A percentile compares a stretch with the other conserved stretches of the same genome.
Evolutionary conservation across 345 rosid species (phyloP).

Genomic region (Melaleuca quinquenervia): DNA sequence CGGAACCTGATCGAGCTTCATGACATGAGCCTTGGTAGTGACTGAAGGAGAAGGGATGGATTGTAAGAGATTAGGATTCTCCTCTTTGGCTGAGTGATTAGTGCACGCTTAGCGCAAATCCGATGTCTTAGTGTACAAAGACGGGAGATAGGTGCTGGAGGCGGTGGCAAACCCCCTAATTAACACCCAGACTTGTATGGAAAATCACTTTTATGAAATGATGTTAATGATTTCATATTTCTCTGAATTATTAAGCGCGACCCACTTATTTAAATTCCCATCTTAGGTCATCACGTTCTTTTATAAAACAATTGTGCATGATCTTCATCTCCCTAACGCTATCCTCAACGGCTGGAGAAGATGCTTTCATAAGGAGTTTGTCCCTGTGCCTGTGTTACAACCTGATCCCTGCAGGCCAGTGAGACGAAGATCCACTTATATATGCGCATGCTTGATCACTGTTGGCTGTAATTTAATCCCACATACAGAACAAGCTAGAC

Average conservation of each 20-base stretch:
- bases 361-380: no score
- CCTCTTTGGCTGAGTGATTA: background rate
- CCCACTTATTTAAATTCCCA: background rate
- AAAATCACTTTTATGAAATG: background rate
- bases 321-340: background rate
- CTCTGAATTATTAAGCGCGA: background rate
- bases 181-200: background rate
- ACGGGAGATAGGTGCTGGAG: background rate
- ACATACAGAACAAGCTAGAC: background rate
- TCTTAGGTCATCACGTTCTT: background rate
- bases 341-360: no score
- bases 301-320: background rate
- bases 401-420: background rate
- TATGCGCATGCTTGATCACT: background rate
- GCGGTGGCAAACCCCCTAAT: background rate
- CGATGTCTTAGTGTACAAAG: background rate
- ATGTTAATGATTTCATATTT: background rate
- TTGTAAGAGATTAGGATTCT: background rate
- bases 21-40: background rate
- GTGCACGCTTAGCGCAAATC: background rate
- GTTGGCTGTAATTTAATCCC: background rate
- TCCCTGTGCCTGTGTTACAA: background rate
- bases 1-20: background rate
- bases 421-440: background rate
- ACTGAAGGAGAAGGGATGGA: background rate